phyloP scores from a whole-genome alignment of 805 yeast genomes.

The Candida silvicultrix region DNA sequence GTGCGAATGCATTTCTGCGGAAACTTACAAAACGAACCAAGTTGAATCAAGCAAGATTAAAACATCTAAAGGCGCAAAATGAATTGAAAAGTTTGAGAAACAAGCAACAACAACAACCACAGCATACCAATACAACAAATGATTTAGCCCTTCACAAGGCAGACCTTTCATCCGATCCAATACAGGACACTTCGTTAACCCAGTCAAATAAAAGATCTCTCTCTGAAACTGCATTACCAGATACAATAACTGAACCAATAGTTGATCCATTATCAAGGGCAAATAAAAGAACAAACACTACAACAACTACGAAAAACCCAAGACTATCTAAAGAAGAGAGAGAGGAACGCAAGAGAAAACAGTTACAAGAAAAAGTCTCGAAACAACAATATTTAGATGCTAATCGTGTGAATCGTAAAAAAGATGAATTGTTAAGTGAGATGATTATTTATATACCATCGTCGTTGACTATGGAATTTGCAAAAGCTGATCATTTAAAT shows the following conservation, averaged over 20 bases:
- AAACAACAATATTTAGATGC: constrained; percentile 22
- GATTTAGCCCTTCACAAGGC: no score
- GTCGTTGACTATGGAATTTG: constrained; percentile 22
- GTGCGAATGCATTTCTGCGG: not conserved
- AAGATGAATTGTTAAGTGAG: constrained; percentile 43
- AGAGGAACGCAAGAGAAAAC: constrained; percentile 3
- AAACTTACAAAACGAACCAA: not conserved
- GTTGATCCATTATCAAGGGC: not conserved
- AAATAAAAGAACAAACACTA: not conserved
- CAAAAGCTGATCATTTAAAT: constrained; percentile 23
- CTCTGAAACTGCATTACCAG: not conserved
- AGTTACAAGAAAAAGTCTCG: constrained; percentile 4
- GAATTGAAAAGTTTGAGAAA: not conserved
- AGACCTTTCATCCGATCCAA: not conserved
- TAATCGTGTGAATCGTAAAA: constrained; percentile 35
- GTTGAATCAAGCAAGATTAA: not conserved
- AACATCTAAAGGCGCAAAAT: not conserved
- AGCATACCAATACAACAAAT: not conserved
- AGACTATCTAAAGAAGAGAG: constrained; percentile 5
- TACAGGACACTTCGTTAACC: not conserved
- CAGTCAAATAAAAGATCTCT: not conserved
- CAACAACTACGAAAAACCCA: not conserved
- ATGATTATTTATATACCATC: constrained; percentile 41
- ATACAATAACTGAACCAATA: no score
- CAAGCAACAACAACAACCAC: not conserved